phyloP scores from a whole-genome alignment of 306 rosid genomes.

The Abrus pulchellus region DNA sequence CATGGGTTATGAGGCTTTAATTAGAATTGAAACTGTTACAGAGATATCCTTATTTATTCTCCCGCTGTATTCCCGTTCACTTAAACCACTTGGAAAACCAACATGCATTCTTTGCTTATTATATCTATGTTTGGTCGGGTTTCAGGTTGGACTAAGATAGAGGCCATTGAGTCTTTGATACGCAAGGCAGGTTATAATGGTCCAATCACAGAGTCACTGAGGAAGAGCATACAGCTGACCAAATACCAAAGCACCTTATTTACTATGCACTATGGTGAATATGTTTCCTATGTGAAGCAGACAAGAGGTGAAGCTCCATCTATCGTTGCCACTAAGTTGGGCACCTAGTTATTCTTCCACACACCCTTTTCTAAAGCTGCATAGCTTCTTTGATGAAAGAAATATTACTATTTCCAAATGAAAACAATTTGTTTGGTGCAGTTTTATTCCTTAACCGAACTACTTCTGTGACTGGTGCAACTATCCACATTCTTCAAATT shows the following conservation, averaged over 20 bases:
- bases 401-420: constrained; percentile 38
- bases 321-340: constrained; percentile 65
- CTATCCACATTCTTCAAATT: constrained; percentile 61
- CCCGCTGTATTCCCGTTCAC: too few relatives aligned
- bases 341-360: constrained; percentile 52
- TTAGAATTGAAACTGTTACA: too few relatives aligned
- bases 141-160: constrained; percentile 86
- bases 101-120: neutral
- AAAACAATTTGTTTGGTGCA: constrained; percentile 42
- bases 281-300: constrained; percentile 71
- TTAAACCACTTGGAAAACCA: neutral
- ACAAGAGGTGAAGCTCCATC: constrained; percentile 71
- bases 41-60: too few relatives aligned
- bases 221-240: constrained; percentile 72
- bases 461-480: constrained; percentile 47
- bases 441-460: constrained; percentile 49
- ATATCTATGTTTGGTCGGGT: constrained; percentile 47
- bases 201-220: constrained; percentile 66
- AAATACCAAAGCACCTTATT: constrained; percentile 90
- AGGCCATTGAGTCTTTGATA: constrained; percentile 93
- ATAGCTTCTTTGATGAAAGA: constrained; percentile 48
- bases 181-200: constrained; percentile 90
- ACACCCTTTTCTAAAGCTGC: constrained; percentile 47
- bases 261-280: constrained; percentile 81
- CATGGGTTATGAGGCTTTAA: too few relatives aligned